Evolutionary conservation across 2,329 filamentous ascomycete genomes (phyloP).

Genomic region (Colletotrichum destructivum): DNA sequence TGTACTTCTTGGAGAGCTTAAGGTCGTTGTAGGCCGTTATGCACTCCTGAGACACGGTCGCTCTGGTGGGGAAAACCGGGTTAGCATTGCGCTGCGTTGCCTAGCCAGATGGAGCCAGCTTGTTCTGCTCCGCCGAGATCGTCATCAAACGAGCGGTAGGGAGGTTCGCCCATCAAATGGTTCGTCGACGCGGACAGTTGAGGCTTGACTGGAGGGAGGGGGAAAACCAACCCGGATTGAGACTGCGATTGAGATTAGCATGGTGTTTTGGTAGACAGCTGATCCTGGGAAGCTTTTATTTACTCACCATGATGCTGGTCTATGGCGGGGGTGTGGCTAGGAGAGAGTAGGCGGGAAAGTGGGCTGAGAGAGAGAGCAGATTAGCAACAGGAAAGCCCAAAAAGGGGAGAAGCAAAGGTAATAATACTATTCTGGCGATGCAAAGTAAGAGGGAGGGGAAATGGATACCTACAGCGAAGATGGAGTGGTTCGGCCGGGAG

Average conservation of each 20-base stretch:
- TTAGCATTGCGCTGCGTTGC: constrained; percentile 35
- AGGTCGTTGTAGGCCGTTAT: constrained; percentile 82
- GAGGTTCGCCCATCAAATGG: constrained; percentile 28
- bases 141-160: constrained; percentile 36
- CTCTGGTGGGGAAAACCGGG: constrained; percentile 64
- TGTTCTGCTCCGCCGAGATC: constrained; percentile 39
- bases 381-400: constrained; percentile 30
- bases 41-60: constrained; percentile 81
- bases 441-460: not conserved
- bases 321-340: constrained; percentile 44
- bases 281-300: constrained; percentile 42
- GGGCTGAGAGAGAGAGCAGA: constrained; percentile 41
- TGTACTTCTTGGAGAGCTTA: constrained; percentile 85
- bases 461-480: constrained; percentile 33
- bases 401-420: constrained; percentile 11
- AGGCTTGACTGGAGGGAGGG: constrained; percentile 44
- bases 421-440: constrained; percentile 11
- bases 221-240: constrained; percentile 76
- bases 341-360: constrained; percentile 42
- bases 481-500: constrained; percentile 31
- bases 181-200: constrained; percentile 19
- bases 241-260: constrained; percentile 60
- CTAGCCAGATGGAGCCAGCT: constrained; percentile 37
- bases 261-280: constrained; percentile 18
- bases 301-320: constrained; percentile 59